A percentile compares a stretch with the other conserved stretches of the same genome.
Conservation (phyloP, 345 rosid genomes). For the Cardamine resedifolia region DNA sequence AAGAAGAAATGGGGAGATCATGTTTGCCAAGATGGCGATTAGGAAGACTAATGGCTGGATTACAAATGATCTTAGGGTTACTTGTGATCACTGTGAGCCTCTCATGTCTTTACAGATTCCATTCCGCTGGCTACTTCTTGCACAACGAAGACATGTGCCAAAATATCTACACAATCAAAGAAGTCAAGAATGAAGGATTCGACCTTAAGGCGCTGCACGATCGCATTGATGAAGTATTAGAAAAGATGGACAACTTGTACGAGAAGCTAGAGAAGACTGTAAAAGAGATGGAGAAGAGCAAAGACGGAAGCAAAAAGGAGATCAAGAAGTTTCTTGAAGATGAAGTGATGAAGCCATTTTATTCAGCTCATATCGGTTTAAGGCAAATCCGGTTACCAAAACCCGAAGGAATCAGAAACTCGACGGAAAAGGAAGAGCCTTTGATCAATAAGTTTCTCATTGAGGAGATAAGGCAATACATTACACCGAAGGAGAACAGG, state of each 20-base stretch:
- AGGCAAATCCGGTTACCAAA: conserved; percentile 67
- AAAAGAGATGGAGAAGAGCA: conserved; percentile 61
- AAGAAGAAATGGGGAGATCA: conserved; percentile 48
- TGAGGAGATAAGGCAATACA: conserved; percentile 79
- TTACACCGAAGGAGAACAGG: conserved; percentile 67
- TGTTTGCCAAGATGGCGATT: conserved; percentile 54
- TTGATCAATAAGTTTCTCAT: conserved; percentile 63
- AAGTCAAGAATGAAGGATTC: conserved; percentile 45
- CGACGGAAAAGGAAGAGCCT: conserved; percentile 57
- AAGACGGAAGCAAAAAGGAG: conserved; percentile 49
- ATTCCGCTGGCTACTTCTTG: conserved; percentile 63
- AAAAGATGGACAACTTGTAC: conserved; percentile 56
- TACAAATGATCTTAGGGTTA: conserved; percentile 63
- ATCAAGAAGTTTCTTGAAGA: conserved; percentile 59
- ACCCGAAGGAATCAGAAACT: conserved; percentile 46
- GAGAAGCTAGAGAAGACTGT: conserved; percentile 59
- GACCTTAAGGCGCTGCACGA: conserved; percentile 46
- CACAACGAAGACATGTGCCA: conserved; percentile 68
- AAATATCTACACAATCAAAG: conserved; percentile 49
- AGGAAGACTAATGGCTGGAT: conserved; percentile 55
- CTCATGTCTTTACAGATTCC: conserved; percentile 67
- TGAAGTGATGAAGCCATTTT: conserved; percentile 74
- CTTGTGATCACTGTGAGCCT: conserved; percentile 61
- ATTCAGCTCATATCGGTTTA: conserved; percentile 61
- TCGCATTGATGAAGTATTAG: conserved; percentile 56